Percentiles rank a stretch among this genome's conserved stretches.
Evolutionary conservation across 75 land plant genomes (phyloP).

Genomic region (Cunninghamia lanceolata): DNA sequence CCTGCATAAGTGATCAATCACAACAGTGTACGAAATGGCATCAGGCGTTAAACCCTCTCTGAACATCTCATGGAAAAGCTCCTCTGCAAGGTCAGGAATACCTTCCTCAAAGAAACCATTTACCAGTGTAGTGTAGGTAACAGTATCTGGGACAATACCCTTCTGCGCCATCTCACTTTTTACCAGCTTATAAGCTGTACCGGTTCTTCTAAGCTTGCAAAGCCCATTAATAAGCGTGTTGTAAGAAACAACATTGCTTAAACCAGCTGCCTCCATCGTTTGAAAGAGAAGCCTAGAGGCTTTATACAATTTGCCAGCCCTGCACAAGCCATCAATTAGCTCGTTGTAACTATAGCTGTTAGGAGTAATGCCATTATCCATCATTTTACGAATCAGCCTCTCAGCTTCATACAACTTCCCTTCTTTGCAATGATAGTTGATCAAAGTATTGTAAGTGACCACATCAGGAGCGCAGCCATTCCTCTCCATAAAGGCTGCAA

Average conservation of each 20-base stretch:
- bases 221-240: constrained; percentile 56
- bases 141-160: constrained; percentile 49
- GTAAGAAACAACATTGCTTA: constrained; percentile 51
- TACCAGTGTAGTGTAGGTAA: constrained; percentile 58
- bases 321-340: constrained; percentile 61
- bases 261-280: constrained; percentile 43
- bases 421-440: constrained; percentile 52
- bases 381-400: constrained; percentile 47
- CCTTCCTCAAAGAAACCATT: constrained; percentile 50
- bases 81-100: constrained; percentile 30
- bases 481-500: constrained; percentile 45
- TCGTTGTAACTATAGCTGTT: constrained; percentile 61
- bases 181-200: constrained; percentile 41
- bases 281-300: constrained; percentile 35
- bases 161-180: constrained; percentile 44
- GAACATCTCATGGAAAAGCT: constrained; percentile 56
- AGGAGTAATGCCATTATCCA: constrained; percentile 41
- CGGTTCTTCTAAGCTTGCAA: constrained; percentile 34
- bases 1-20: constrained; percentile 56
- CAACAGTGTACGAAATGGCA: constrained; percentile 42
- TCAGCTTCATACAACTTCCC: constrained; percentile 40
- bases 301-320: constrained; percentile 36
- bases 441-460: constrained; percentile 57
- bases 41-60: constrained; percentile 33
- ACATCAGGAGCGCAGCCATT: constrained; percentile 58